Evolutionary conservation across 768 basidiomycete species (phyloP), one percentile per base, ranked within the genome.

Genomic region (Leucocoprinus leucothites): DNA sequence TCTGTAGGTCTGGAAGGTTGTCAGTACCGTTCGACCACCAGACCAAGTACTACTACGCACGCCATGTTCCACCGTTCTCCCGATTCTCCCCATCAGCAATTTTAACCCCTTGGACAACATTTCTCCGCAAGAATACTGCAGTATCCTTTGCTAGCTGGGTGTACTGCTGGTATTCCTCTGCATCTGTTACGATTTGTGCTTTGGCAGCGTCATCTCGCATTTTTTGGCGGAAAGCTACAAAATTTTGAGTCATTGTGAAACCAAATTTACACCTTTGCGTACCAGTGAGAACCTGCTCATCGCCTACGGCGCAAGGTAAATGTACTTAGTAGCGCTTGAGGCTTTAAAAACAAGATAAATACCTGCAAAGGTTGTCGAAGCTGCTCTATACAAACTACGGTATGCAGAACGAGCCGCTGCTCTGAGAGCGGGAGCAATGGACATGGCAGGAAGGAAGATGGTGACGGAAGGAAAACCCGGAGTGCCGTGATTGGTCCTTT

Each of bases 31-130:
- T 35, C 35, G 35, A 16, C 44, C 22, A 9, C 43, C 31, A 46
- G 46, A 4, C 34, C 40, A 11, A 19, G 31, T 19, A 38, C 42
- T 18, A 18, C 48, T 24, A 61, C 81, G 58, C 66, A 89, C 87
- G 81, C 80, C 84, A 90, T 26, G 79, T 73, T 25, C 81, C 82
- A 28, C 72, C 65, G 13, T 57, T 69, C 24, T 61, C 60, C n/a
- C 64, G 65, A 22, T 16, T 16, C 16, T 70, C n/a, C n/a, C n/a
- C 53, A 9, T 69, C 64, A 18, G 68, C 64, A 9, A 82, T 74
- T 62, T 73, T 80, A 42, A 72, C 69, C 1, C 85, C 95, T 68
- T 98, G 95, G 0, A 93, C 94, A 42, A 98, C 76, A 67, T 98
- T 98, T 67, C 74, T 82, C 58, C 88, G 77, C 57, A 98, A 66